These are phyloP conservation scores for Wilcoxina mikolae DNA, from an alignment of 495 filamentous ascomycete genomes.

Conservation along the genomic window DNA sequence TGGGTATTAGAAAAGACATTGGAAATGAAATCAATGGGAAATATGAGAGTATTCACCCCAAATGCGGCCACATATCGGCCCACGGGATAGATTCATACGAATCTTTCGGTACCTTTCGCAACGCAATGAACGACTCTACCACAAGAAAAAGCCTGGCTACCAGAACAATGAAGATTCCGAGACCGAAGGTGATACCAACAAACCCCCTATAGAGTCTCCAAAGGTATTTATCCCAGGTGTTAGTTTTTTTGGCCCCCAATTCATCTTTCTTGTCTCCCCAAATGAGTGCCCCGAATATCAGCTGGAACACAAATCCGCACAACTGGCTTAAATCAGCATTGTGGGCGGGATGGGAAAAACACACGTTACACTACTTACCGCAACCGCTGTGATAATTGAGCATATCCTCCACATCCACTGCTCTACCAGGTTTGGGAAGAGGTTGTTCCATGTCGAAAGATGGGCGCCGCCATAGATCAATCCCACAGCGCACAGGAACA, in stretches of 20 bases:
- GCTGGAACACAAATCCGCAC: background rate
- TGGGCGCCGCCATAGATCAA: constrained; percentile 3
- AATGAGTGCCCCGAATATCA: background rate
- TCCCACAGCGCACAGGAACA: background rate
- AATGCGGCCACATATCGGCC: background rate
- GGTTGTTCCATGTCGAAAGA: constrained; percentile 2
- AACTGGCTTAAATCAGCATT: no score
- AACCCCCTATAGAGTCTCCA: background rate
- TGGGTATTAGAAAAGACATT: no score
- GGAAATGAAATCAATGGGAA: no score
- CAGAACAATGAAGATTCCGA: background rate
- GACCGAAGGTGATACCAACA: background rate
- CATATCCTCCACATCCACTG: background rate
- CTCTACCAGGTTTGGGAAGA: background rate
- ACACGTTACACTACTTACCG: no score
- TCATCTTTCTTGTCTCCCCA: background rate
- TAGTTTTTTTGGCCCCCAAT: background rate
- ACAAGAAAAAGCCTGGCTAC: background rate
- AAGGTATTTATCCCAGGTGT: background rate
- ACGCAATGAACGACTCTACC: background rate
- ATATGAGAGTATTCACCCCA: no score
- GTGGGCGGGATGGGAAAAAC: no score
- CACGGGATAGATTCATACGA: background rate
- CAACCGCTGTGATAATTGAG: background rate
- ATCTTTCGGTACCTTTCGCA: background rate